A percentile compares a stretch with the other conserved stretches of the same genome.
These are phyloP conservation scores for Penicillium fuscoglaucum DNA, from an alignment of 2,329 filamentous ascomycete species.

Conservation along the genomic window DNA sequence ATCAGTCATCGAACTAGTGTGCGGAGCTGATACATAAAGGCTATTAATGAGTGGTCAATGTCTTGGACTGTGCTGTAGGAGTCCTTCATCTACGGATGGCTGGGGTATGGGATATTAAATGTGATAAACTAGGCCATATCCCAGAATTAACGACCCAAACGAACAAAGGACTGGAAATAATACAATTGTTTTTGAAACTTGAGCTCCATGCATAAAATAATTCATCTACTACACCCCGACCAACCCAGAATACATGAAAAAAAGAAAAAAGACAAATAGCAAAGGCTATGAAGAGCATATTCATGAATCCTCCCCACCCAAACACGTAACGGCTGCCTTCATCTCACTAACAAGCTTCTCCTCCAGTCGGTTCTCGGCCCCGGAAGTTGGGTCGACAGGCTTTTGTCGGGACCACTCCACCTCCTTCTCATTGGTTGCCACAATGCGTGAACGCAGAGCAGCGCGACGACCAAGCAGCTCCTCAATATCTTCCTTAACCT, in stretches of 20 bases:
- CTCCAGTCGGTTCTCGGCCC: slow-evolving; percentile 67
- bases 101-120: background rate
- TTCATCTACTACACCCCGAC: slow-evolving; percentile 17
- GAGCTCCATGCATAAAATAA: slow-evolving; percentile 14
- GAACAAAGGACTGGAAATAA: background rate
- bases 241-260: slow-evolving; percentile 16
- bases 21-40: background rate
- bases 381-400: slow-evolving; percentile 41
- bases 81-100: no score
- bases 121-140: background rate
- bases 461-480: slow-evolving; percentile 72
- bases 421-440: slow-evolving; percentile 73
- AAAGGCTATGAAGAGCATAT: slow-evolving; percentile 20
- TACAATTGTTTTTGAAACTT: background rate
- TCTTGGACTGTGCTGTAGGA: background rate
- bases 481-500: slow-evolving; percentile 78
- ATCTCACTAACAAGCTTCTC: slow-evolving; percentile 72
- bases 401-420: slow-evolving; percentile 57
- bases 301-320: slow-evolving; percentile 41
- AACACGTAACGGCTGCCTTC: slow-evolving; percentile 52
- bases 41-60: background rate
- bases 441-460: slow-evolving; percentile 68
- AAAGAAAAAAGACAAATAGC: slow-evolving; percentile 8
- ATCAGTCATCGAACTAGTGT: background rate
- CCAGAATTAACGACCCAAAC: background rate